Evolutionary conservation across 352 stramenopile genomes (phyloP), one percentile per base, ranked within the genome.

Genomic region (Globisporangium canariense): DNA sequence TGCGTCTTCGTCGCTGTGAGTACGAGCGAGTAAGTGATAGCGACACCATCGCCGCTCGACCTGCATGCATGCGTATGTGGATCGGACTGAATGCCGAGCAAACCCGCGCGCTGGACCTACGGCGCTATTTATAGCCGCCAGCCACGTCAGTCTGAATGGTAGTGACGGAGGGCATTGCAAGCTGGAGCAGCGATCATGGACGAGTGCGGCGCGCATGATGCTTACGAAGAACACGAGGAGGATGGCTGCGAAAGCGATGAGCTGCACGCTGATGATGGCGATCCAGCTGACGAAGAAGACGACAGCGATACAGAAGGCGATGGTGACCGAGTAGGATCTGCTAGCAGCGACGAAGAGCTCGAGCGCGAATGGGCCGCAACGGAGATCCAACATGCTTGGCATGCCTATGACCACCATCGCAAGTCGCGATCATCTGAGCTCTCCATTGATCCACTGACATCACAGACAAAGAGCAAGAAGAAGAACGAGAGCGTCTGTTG

Each of bases 401-500:
- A 25, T 9, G 9, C 40, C 14, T 20, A 41, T 10, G n/a, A 25
- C 22, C 16, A 58, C 41, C 41, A 22, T 8, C 60, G 55, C 9
- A 8, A 59, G 53, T 2, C 8, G 16, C 40, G n/a, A 28, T 14
- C n/a, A 58, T 3, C 14, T 2, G 25, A 51, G n/a, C 38, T 16
- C 46, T 30, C 36, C 6, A 11, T 22, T 11, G 34, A 49, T 8
- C 32, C 1, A 18, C 22, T 10, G 18, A 5, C 22, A 9, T 5
- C n/a, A 38, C n/a, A 13, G 6, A 14, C 25, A 41, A 6, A 20
- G 1, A 14, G 40, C 40, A 46, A 40, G 18, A 60, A 4, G 52
- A n/a, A 38, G 41, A 32, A 46, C 11, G 28, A 20, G n/a, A 51
- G 45, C 22, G 75, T 73, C 56, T 83, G 75, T 56, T 75, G 78